Evolutionary conservation across 352 stramenopile species (phyloP).

Genomic region (Globisporangium acanthophoron): DNA sequence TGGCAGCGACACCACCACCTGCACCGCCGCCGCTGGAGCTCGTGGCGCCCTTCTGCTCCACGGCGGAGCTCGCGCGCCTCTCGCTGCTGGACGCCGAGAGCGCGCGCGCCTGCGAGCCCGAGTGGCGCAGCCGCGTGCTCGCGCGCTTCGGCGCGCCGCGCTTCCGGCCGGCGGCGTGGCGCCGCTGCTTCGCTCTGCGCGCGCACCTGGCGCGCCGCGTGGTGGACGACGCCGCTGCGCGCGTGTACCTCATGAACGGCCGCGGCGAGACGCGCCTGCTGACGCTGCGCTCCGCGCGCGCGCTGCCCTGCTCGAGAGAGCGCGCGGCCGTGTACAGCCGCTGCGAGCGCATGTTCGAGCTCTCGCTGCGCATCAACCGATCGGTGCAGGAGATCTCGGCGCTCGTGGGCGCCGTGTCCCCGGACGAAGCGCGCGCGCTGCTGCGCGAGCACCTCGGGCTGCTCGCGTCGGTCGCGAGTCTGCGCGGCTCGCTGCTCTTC

Average conservation of each 20-base stretch:
- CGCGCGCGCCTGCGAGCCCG: slow-evolving; percentile 35
- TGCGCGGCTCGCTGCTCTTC: slow-evolving; percentile 75
- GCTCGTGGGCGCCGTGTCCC: slow-evolving; percentile 73
- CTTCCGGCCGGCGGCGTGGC: slow-evolving; percentile 50
- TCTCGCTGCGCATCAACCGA: slow-evolving; percentile 82
- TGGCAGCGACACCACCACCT: no score
- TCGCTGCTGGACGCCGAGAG: slow-evolving; percentile 45
- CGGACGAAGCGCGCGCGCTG: slow-evolving; percentile 66
- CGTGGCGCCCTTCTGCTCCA: slow-evolving; percentile 42
- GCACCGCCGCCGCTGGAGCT: slow-evolving; percentile 20
- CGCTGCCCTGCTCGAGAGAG: slow-evolving; percentile 76
- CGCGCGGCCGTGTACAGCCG: slow-evolving; percentile 75
- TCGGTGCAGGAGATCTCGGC: slow-evolving; percentile 87
- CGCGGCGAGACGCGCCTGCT: slow-evolving; percentile 70
- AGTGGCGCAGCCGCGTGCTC: slow-evolving; percentile 59
- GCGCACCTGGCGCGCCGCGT: slow-evolving; percentile 56
- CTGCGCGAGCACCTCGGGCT: slow-evolving; percentile 85
- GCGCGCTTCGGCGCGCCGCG: slow-evolving; percentile 42
- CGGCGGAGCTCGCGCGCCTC: slow-evolving; percentile 34
- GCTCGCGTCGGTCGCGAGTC: slow-evolving; percentile 71
- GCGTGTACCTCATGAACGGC: slow-evolving; percentile 83
- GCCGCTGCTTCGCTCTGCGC: slow-evolving; percentile 61
- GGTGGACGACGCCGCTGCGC: slow-evolving; percentile 47
- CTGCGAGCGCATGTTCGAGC: slow-evolving; percentile 84
- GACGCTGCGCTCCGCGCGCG: slow-evolving; percentile 34